Evolutionary conservation across 148 eudicot species (phyloP), one percentile per base, ranked within the genome.

Genomic region (Dysphania ambrosioides): DNA sequence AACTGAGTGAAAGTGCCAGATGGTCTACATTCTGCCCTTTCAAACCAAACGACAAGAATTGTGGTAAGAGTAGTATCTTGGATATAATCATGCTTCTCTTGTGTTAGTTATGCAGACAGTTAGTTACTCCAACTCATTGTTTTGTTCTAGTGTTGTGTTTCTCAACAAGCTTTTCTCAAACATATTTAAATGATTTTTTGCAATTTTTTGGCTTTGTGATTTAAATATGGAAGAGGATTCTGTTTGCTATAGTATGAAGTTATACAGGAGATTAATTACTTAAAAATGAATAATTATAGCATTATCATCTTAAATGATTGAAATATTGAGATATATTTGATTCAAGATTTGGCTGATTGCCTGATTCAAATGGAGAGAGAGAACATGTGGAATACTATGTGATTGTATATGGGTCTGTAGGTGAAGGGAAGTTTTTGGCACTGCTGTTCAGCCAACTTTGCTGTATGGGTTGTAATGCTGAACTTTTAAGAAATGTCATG

Each of bases 21-120:
- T 27, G 76, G 72, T 62, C 76, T 41, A n/a, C 68, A 15, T 55
- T 61, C 53, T 35, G 21, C 66, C 67, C 72, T 40, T n/a, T 51
- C 3, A 11, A 30, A 72, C 27, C 63, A 34, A 57, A 78, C 72
- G 72, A 76, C 64, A 71, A 42, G 47, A 68, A 57, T 71, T 57
- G 27, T 27, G 63, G 40, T n/a, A 71, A 40, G 63, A 44, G 63
- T 71, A 71, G 34, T 42, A 49, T 63, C 29, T 60, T 40, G 10
- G 53, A 68, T 5, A 71, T 63, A 68, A 7, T 5, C 61, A 51
- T 57, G 71, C 68, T 57, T 27, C 15, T 9, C 57, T 41, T 72
- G 34, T 26, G 8, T 62, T 57, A 42, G 8, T 6, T 44, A 11
- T 12, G 62, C 61, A 41, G 6, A 2, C 34, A 6, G 29, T 55